A percentile compares a stretch with the other conserved stretches of the same genome.
phyloP scores from a whole-genome alignment of 2,329 filamentous ascomycete genomes.

The Fusarium denticulatum region DNA sequence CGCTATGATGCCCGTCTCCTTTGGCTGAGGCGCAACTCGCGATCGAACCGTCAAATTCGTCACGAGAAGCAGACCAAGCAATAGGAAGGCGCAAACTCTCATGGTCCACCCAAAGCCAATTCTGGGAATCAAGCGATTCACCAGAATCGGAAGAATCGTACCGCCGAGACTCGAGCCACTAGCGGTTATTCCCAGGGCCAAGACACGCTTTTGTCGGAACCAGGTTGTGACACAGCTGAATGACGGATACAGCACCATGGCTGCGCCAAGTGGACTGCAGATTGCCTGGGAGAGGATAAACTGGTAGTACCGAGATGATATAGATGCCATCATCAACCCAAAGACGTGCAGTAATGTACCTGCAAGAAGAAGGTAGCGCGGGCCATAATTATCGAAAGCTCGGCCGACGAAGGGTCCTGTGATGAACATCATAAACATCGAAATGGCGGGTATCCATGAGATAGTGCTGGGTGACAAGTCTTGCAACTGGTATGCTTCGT shows the following conservation, averaged over 20 bases:
- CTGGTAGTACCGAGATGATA: neutral
- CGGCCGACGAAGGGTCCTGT: neutral
- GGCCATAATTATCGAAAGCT: neutral
- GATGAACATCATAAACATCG: neutral
- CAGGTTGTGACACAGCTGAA: neutral
- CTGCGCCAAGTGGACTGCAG: neutral
- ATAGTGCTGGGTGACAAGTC: neutral
- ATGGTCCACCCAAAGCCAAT: neutral
- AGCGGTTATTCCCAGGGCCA: neutral
- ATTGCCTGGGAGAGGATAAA: neutral
- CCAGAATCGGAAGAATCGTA: neutral
- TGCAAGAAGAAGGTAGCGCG: neutral
- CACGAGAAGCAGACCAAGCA: neutral
- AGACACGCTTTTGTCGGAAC: neutral
- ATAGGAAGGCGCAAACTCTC: neutral
- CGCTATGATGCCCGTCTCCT: neutral
- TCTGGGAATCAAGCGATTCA: neutral
- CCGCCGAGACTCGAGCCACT: neutral
- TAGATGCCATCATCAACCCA: neutral
- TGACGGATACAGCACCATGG: neutral
- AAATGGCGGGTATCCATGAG: neutral
- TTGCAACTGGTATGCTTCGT: neutral
- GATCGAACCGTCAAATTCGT: neutral
- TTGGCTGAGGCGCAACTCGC: neutral
- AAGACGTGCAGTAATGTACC: neutral